phyloP scores from a whole-genome alignment of 768 basidiomycete species.

The Leucocoprinus sp. region DNA sequence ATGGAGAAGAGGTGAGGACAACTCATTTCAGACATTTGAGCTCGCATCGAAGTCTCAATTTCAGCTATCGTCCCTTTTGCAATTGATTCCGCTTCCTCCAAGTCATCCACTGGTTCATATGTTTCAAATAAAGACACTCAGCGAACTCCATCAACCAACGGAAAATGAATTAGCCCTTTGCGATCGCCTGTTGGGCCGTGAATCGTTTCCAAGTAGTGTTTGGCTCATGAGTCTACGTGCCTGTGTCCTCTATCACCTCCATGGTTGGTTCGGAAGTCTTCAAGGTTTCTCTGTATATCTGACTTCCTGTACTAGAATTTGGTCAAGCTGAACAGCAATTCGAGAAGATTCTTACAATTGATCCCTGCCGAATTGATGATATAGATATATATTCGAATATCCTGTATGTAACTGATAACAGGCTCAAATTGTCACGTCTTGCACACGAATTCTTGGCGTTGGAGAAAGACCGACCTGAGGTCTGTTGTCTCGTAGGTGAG shows the following conservation, averaged over 20 bases:
- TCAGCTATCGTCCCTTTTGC: conserved; percentile 41
- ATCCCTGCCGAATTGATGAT: conserved; percentile 89
- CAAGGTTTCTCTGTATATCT: conserved; percentile 7
- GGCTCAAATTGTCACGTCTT: conserved; percentile 79
- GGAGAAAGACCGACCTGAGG: conserved; percentile 92
- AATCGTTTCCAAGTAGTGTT: conserved; percentile 73
- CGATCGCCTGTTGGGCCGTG: conserved; percentile 60
- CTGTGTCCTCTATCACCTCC: conserved; percentile 80
- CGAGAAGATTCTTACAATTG: conserved; percentile 67
- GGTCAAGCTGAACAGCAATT: conserved; percentile 80
- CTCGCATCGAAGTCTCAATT: conserved; percentile 13
- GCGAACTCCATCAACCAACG: conserved; percentile 83
- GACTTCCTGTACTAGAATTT: conserved; percentile 53
- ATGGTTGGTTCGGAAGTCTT: conserved; percentile 50
- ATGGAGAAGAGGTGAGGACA: conserved; percentile 70
- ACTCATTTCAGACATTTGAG: background rate
- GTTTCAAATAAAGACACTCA: conserved; percentile 84
- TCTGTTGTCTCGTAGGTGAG: conserved; percentile 92
- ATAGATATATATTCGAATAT: conserved; percentile 97
- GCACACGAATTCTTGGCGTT: conserved; percentile 86
- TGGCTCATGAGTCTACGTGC: conserved; percentile 86
- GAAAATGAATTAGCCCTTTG: conserved; percentile 80
- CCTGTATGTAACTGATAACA: conserved; percentile 89
- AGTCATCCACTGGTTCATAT: conserved; percentile 45
- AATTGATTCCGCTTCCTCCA: conserved; percentile 36